Evolutionary conservation across 148 eudicot species (phyloP).

Genomic region (Chenopodium album): DNA sequence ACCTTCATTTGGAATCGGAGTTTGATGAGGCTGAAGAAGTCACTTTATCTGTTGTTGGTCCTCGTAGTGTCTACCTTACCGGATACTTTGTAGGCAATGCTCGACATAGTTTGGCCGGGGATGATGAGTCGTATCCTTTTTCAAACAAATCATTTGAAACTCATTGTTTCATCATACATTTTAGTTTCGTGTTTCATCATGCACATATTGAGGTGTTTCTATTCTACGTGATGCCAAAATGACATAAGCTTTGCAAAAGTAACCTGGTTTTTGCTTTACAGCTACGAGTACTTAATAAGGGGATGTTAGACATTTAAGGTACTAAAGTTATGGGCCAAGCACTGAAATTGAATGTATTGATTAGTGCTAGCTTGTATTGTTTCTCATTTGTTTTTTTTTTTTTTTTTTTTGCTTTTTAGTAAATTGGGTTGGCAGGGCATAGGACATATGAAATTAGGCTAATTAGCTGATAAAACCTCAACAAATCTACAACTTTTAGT

Average conservation of each 20-base stretch:
- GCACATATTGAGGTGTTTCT: not conserved
- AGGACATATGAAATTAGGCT: not conserved
- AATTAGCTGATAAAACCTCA: not conserved
- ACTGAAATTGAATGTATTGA: not conserved
- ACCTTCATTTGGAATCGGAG: constrained; percentile 78
- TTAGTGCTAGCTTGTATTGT: not conserved
- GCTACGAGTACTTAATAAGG: not conserved
- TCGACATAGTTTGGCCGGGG: constrained; percentile 19
- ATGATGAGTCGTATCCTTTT: constrained; percentile 82
- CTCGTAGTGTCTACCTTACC: constrained; percentile 72
- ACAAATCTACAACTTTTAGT: not conserved
- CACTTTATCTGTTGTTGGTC: constrained; percentile 79
- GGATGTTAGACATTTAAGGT: not conserved
- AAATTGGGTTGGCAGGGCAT: not conserved
- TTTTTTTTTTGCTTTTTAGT: too few species aligned
- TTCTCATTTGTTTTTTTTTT: too few species aligned
- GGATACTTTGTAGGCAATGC: constrained; percentile 51
- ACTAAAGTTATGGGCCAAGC: too few species aligned
- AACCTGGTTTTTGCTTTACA: not conserved
- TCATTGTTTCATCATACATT: not conserved
- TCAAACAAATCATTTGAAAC: not conserved
- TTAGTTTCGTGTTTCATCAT: not conserved
- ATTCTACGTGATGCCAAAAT: not conserved
- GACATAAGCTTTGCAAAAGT: not conserved
- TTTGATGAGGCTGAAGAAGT: constrained; percentile 82